These are phyloP conservation scores for Penstemon barbatus DNA, from an alignment of 257 asterid genomes.

Conservation along the genomic window DNA sequence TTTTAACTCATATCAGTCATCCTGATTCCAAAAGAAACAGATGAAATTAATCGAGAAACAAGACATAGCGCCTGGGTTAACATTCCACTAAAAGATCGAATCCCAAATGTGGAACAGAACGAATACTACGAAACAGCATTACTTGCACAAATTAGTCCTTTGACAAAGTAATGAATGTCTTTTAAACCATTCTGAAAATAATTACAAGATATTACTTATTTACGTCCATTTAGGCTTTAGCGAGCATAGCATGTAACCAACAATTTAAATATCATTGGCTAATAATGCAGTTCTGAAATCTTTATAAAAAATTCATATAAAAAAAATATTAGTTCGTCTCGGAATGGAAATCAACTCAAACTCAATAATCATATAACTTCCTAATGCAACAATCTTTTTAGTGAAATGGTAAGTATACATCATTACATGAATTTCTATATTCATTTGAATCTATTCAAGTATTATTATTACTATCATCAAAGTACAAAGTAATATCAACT, in stretches of 20 bases:
- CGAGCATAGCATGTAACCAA: constrained; percentile 9
- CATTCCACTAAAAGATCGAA: neutral
- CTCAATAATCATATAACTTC: neutral
- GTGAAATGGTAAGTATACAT: no score
- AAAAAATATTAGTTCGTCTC: neutral
- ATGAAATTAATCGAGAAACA: neutral
- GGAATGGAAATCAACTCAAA: neutral
- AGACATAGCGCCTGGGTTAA: neutral
- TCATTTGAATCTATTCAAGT: no score
- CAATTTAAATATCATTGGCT: no score
- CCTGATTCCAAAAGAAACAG: constrained; percentile 3
- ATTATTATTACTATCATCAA: no score
- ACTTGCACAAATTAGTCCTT: neutral
- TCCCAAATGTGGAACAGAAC: neutral
- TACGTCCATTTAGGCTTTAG: neutral
- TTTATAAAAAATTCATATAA: neutral
- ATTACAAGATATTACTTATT: neutral
- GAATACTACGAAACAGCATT: neutral
- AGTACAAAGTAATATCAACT: no score
- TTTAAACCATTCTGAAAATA: neutral
- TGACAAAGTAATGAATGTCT: neutral
- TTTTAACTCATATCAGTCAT: neutral
- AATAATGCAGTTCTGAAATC: neutral
- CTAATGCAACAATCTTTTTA: neutral
- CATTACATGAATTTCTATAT: no score